Evolutionary conservation across 2,329 filamentous ascomycete genomes (phyloP), one percentile per base, ranked within the genome.

Genomic region (Hymenoscyphus infarciens): DNA sequence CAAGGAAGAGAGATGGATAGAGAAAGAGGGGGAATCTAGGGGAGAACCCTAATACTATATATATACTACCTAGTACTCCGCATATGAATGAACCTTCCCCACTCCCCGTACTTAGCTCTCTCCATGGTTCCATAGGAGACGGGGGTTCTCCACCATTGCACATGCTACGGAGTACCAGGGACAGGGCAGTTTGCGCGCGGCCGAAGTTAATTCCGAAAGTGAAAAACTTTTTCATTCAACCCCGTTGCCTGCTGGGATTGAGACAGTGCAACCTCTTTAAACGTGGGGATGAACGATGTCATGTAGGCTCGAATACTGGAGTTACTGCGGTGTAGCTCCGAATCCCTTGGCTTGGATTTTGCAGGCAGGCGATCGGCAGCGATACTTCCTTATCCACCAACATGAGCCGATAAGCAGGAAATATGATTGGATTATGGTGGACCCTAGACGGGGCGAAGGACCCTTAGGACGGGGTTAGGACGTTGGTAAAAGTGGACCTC

Each of bases 401-500:
- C 52, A 55, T 7, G 25, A 55, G 52, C 29, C 25, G 52, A 33
- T 55, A 55, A 55, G 52, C 52, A 49, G 42, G 42, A 27, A 55
- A 55, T 33, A 33, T 55, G 52, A 55, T 55, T 55, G 52, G 52
- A 22, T 19, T 55, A 27, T 31, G 27, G 13, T 31, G 27, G 13
- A 31, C 25, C 29, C 29, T 13, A 13, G 25, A 31, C 52, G 52
- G 16, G 52, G 25, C 2, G 29, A 55, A 55, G 35, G 22, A 49
- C 22, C 31, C 31, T 25, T 42, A 13, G 42, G 7, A 31, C 15
- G 15, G 39, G 27, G 39, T 25, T 42, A 13, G 42, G 7, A 31
- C 15, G 15, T 54, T 38, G 39, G 57, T 54, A 45, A 45, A 53
- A 53, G 57, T 60, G 57, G 57, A 53, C 31, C 22, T 27, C n/a